Evolutionary conservation across 352 stramenopile species (phyloP), one percentile per base, ranked within the genome.

Genomic region (Thalassiosira mediterranea): DNA sequence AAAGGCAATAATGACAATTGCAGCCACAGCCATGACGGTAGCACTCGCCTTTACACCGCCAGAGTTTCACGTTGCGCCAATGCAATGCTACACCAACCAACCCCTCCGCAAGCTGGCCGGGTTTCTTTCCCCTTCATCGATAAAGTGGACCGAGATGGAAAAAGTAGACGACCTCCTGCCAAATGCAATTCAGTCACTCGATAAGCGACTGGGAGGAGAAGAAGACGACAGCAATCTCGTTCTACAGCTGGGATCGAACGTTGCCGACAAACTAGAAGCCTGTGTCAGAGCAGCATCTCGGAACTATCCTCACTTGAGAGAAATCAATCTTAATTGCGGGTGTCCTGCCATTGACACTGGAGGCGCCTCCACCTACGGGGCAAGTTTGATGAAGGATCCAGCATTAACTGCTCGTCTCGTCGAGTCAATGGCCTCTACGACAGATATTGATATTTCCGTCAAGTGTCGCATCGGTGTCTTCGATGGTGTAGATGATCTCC

Each of bases 261-360:
- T 81, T 69, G 49, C 58, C 11, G 11, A 53, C 10, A 69, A 59
- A 42, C 17, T 86, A 2, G 31, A 65, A 44, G 7, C 51, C 44
- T 86, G 78, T 38, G 47, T 80, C 0, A 42, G 57, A 26, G 23
- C 38, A 64, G 51, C 69, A 8, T 19, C 53, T 3, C 44, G 66
- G n/a, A 37, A 51, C 17, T 58, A 76, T 63, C n/a, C n/a, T n/a
- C 48, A 62, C 15, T 68, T 86, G 23, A 42, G 56, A 28, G 72
- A 78, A 58, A 81, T 86, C 19, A 86, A 86, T 72, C 42, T 86
- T 3, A 86, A 86, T 64, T 83, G 78, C 70, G 78, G 78, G 15
- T 86, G 78, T 59, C 78, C 78, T 15, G 51, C 52, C n/a, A 86
- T 86, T 46, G 72, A 83, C 47, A 64, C 58, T 31, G 73, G 78